A percentile compares a stretch with the other conserved stretches of the same genome.
Evolutionary conservation across 2,329 filamentous ascomycete genomes (phyloP).

Genomic region (Calonectria henricotiae): DNA sequence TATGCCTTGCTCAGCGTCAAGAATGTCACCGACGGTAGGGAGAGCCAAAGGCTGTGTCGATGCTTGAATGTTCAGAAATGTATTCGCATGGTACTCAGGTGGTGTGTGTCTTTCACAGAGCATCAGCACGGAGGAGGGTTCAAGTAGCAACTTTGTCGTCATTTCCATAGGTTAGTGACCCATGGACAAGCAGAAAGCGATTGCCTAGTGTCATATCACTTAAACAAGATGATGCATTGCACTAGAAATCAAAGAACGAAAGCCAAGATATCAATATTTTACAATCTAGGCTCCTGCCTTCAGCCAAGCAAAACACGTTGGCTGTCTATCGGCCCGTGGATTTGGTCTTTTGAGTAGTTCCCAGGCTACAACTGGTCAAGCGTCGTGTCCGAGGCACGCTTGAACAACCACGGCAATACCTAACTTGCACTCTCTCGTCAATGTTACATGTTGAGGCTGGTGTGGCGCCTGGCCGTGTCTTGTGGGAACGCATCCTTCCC

Average conservation of each 20-base stretch:
- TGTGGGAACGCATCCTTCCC: not conserved
- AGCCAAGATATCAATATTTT: too few relatives aligned
- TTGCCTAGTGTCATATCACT: not conserved
- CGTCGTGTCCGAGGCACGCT: not conserved
- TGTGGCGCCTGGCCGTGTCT: slow-evolving; percentile 21
- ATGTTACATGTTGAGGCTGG: not conserved
- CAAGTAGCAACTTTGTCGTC: not conserved
- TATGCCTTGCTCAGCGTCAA: not conserved
- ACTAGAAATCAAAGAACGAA: not conserved
- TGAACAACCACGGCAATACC: not conserved
- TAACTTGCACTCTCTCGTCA: not conserved
- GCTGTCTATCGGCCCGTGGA: not conserved
- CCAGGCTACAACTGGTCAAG: not conserved
- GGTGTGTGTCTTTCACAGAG: not conserved
- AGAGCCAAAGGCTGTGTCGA: not conserved
- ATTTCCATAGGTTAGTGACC: not conserved
- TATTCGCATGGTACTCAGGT: not conserved
- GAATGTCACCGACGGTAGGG: not conserved
- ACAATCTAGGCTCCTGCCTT: too few relatives aligned
- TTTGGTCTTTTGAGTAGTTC: slow-evolving; percentile 15
- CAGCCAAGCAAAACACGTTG: not conserved
- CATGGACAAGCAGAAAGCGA: not conserved
- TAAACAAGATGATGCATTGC: too few relatives aligned
- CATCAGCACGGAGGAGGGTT: not conserved
- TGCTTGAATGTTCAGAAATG: not conserved